phyloP scores from a whole-genome alignment of 495 filamentous ascomycete species.

The Corynascus novoguineensis region DNA sequence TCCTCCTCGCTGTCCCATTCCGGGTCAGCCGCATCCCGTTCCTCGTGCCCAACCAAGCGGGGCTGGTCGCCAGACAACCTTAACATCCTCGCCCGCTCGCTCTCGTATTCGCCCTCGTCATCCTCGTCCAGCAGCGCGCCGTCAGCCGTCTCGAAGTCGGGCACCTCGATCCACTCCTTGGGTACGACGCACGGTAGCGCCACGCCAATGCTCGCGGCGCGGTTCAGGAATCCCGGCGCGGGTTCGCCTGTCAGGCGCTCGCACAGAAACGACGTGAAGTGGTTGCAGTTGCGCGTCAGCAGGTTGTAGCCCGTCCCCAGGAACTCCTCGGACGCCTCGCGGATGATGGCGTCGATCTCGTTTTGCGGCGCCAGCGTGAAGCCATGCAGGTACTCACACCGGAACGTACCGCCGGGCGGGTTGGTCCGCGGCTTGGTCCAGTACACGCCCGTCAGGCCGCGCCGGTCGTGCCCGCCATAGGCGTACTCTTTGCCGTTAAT shows the following conservation, averaged over 20 bases:
- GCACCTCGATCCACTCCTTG: constrained; percentile 68
- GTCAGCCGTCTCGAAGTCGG: constrained; percentile 65
- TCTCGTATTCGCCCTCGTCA: constrained; percentile 27
- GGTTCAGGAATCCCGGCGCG: constrained; percentile 67
- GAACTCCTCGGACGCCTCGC: constrained; percentile 60
- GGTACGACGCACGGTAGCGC: constrained; percentile 75
- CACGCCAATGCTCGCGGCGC: constrained; percentile 71
- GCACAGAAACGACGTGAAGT: constrained; percentile 69
- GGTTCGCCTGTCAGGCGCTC: constrained; percentile 55
- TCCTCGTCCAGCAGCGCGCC: constrained; percentile 60
- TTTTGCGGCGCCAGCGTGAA: constrained; percentile 56
- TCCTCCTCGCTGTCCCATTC: constrained; percentile 31
- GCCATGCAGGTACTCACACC: constrained; percentile 63
- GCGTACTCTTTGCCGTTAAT: constrained; percentile 73
- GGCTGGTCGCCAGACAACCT: constrained; percentile 29
- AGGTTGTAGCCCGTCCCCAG: constrained; percentile 68
- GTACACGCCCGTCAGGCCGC: constrained; percentile 67
- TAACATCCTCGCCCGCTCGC: constrained; percentile 27
- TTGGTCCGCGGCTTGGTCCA: constrained; percentile 63
- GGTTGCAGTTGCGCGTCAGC: constrained; percentile 75
- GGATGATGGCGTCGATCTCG: constrained; percentile 63
- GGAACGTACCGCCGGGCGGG: constrained; percentile 69
- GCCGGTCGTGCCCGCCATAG: constrained; percentile 70
- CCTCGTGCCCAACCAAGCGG: constrained; percentile 21
- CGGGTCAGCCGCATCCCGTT: not conserved